Evolutionary conservation across 306 rosid genomes (phyloP), one percentile per base, ranked within the genome.

Genomic region (Vicia villosa): DNA sequence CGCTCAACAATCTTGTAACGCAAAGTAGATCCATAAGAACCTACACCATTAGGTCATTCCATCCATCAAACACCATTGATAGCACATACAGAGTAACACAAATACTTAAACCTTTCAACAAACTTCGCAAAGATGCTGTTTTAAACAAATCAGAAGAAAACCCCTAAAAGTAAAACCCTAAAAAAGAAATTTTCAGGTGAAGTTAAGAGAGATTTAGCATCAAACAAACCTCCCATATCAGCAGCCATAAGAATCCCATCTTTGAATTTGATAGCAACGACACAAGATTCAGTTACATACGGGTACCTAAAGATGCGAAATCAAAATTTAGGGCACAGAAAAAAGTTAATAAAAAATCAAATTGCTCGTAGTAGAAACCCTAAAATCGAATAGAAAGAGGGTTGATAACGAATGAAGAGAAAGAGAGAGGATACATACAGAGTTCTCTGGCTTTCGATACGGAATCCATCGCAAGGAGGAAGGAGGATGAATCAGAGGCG

Each of bases 141-240:
- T 19, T 45, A 37, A 21, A 54, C 4, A 22, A 86, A 84, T 49
- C 43, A 56, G 30, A 34, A 57, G 21, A 8, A 30, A 50, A 7
- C n/a, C 28, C n/a, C 28, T 24, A 24, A 24, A 24, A 6, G 1
- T 7, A 50, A 40, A 12, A 30, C 22, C 20, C 20, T 0, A 0
- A 14, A 9, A n/a, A 68, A 43, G 12, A 22, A 67, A 77, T 17
- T 60, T 56, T 59, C 15, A 8, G 43, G 19, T 51, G 28, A 67
- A 49, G 24, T 49, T 49, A 49, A 21, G 1, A 52, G 4, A 21
- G 16, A 22, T 51, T 63, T 47, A 38, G 70, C 47, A 76, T 46
- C 86, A 61, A n/a, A n/a, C n/a, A n/a, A 3, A 94, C 97, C 99
- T 91, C 97, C 96, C 91, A 87, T 88, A 80, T 94, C 97, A 57